Base-by-base conservation (phyloP, 306 rosid genomes). In the Corylus avellana region DNA sequence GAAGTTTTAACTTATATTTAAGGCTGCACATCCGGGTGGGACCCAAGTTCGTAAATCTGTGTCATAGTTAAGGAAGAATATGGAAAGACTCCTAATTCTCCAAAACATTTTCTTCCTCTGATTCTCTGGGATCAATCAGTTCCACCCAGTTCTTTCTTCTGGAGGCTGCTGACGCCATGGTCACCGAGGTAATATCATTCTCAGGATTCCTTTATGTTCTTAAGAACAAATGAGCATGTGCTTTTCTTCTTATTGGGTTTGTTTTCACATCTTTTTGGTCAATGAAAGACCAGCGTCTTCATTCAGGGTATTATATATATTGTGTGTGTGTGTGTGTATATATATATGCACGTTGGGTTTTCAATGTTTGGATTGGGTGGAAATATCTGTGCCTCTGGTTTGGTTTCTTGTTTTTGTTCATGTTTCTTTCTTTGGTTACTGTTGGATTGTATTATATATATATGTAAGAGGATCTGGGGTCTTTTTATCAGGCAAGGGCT, bases 21-120 rank as follows among this genome's bases (percentile, higher is more conserved):
- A 61, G 80, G 72, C 75, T 78, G 75, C 69, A 81, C 67, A 81
- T 80, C 82, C 14, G 79, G 76, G 89, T 87, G 88, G 96, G 96
- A 73, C 96, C 90, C 87, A 70, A 70, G 75, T 80, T 77, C 73
- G 77, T 81, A 79, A 81, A 64, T 54, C 74, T 85, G 85, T 66
- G 82, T 77, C 73, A 7, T 50, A 76, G 81, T 84, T 79, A 79
- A 82, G 89, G 82, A 85, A 81, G 86, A 69, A 73, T n/a, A 70
- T 77, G 78, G 69, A 80, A 73, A 79, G 79, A 82, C 88, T 76
- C 85, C 81, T 73, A 78, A 77, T 83, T 81, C 84, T 49, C 55
- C 68, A 57, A 79, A 77, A 73, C 87, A 61, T 53, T 42, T 10
- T 67, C 61, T 32, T 37, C 20, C 47, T 49, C 73, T 77, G 78